Percentiles rank a stretch among this genome's conserved stretches.
These are phyloP conservation scores for Picochlorum sp. DNA, from an alignment of 139 green algal genomes.

Conservation along the genomic window DNA sequence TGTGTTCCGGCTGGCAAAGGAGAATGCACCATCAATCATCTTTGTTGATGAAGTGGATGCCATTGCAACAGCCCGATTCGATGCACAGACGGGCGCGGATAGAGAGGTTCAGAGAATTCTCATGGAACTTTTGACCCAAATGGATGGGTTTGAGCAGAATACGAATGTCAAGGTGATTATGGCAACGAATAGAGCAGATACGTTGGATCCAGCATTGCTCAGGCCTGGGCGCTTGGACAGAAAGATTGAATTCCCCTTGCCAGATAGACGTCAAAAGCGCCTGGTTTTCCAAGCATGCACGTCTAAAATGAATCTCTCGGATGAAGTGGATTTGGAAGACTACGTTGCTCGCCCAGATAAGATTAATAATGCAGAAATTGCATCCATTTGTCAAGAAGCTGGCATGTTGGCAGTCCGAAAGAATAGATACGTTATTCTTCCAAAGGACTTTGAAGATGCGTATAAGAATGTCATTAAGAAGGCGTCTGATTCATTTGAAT, in stretches of 20 bases:
- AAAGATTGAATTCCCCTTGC: constrained; percentile 99
- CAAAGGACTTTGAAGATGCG: constrained; percentile 99
- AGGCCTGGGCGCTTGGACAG: constrained; percentile 92
- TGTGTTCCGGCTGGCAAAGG: constrained; percentile 96
- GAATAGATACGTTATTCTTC: constrained; percentile 97
- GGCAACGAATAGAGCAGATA: constrained; percentile 97
- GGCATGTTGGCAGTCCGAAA: constrained; percentile 90
- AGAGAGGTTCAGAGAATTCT: constrained; percentile 98
- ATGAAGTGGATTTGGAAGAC: constrained; percentile 99
- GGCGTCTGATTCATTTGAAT: constrained; percentile 89
- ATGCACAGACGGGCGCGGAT: constrained; percentile 93
- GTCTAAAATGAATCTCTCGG: constrained; percentile 92
- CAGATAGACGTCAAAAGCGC: constrained; percentile 94
- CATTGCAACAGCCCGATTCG: constrained; percentile 95
- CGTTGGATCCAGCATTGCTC: constrained; percentile 93
- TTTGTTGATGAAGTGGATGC: constrained; percentile 98
- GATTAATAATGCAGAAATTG: constrained; percentile 94
- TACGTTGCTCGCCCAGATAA: constrained; percentile 95
- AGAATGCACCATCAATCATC: constrained; percentile 96
- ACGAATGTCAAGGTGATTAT: constrained; percentile 97
- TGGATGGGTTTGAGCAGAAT: constrained; percentile 98
- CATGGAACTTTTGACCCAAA: constrained; percentile 99
- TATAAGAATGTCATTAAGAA: constrained; percentile 93
- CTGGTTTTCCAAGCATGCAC: constrained; percentile 99
- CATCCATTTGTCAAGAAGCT: constrained; percentile 82